Base-by-base conservation (phyloP, 2,329 filamentous ascomycete genomes). In the Microcyclospora tardicrescens region DNA sequence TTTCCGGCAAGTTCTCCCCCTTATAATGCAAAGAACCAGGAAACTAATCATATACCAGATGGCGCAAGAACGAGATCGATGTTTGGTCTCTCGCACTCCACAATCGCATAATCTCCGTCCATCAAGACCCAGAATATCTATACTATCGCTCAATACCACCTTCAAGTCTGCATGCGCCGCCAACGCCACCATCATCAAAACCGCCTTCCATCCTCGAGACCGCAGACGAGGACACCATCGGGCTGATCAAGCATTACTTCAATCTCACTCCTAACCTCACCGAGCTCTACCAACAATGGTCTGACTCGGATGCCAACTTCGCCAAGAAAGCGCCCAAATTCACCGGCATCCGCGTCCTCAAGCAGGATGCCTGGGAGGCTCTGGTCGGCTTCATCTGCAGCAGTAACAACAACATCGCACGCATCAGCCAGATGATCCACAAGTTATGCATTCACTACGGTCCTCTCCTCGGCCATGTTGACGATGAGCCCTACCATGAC, bases 351-450 rank as follows among this genome's bases (percentile, higher is more conserved):
- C 79, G 91, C 15, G 95, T 98, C 48, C 66, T 98, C 33, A 84
- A 81, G 52, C 91, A 98, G 64, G 87, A 95, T 66, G 79, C 89
- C 1, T 98, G 93, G 91, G 91, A 98, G 61, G 79, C 91, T 1
- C 68, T 98, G 15, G 69, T 98, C 16, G 80, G 82, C 40, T 98
- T 98, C 61, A 98, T 98, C 47, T 98, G 91, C 69, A 95, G 87
- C 62, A 94, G 86, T 62, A 98, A 98, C 63, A 98, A 98, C 64
- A 95, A 98, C 58, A 98, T 98, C 43, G 73, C 79, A 2, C 77
- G 91, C 30, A 98, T 98, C 58, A 89, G 84, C 5, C 84, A 93
- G 61, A 98, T 98, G 91, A 86, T 89, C 15, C 79, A 93, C 50
- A 96, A 94, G 52, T 67, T 98, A 10, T 98, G 93, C 58, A 60